Evolutionary conservation across 2,329 filamentous ascomycete species (phyloP).

Genomic region (Stachybotrys elegans): DNA sequence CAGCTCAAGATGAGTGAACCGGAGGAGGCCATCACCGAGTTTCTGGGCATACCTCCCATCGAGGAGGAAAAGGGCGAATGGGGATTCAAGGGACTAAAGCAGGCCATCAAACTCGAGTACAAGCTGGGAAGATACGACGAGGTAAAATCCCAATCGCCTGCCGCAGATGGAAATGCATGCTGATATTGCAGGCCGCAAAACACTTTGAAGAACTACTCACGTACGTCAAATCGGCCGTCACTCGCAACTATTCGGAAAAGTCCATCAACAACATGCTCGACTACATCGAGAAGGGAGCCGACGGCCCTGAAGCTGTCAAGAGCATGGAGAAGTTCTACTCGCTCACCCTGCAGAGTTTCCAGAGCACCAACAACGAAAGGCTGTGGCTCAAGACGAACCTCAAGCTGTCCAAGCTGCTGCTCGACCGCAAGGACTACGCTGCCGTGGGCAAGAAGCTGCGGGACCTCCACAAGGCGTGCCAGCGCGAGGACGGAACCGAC

Average conservation of each 20-base stretch:
- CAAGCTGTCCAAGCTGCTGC: slow-evolving; percentile 85
- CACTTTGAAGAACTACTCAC: slow-evolving; percentile 94
- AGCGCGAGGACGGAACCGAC: slow-evolving; percentile 78
- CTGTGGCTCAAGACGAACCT: slow-evolving; percentile 98
- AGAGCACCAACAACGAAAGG: slow-evolving; percentile 95
- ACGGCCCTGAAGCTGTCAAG: slow-evolving; percentile 62
- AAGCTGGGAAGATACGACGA: slow-evolving; percentile 83
- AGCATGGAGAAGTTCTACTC: slow-evolving; percentile 96
- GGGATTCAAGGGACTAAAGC: slow-evolving; percentile 98
- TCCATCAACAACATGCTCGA: slow-evolving; percentile 99
- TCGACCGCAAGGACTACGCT: slow-evolving; percentile 85
- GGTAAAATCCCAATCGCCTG: slow-evolving; percentile 38
- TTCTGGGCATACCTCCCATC: slow-evolving; percentile 77
- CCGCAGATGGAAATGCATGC: not conserved
- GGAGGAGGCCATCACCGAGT: slow-evolving; percentile 85
- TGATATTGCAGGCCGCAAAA: slow-evolving; percentile 65
- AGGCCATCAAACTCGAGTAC: slow-evolving; percentile 96
- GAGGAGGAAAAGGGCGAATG: slow-evolving; percentile 94
- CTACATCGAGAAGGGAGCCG: slow-evolving; percentile 87
- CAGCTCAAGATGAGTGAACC: slow-evolving; percentile 87
- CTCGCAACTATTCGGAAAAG: slow-evolving; percentile 97
- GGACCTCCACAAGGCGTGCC: slow-evolving; percentile 85
- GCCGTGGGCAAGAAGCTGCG: slow-evolving; percentile 77
- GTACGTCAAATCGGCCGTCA: slow-evolving; percentile 95
- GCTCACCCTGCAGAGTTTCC: slow-evolving; percentile 87